Percentiles rank a stretch among this genome's conserved stretches.
Evolutionary conservation across 306 rosid species (phyloP).

Genomic region (Coriaria nepalensis): DNA sequence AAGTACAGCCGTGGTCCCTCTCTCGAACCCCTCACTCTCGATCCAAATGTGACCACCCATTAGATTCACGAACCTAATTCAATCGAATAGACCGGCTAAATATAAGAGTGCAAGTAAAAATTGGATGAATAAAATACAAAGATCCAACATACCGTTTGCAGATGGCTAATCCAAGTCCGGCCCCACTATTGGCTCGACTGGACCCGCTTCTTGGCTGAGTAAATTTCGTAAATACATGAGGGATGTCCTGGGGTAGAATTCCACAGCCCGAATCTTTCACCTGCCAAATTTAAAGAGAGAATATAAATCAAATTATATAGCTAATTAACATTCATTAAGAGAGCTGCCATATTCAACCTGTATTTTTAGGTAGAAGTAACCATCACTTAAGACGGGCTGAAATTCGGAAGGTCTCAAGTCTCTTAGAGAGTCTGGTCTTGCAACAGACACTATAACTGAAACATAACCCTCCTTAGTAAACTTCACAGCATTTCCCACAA

Average conservation of each 20-base stretch:
- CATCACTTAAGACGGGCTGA: constrained; percentile 48
- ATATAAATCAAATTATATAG: not conserved
- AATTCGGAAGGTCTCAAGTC: constrained; percentile 72
- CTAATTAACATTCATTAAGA: too few species aligned
- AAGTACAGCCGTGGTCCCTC: constrained; percentile 55
- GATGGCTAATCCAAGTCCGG: constrained; percentile 90
- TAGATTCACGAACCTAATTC: constrained; percentile 71
- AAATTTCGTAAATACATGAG: constrained; percentile 62
- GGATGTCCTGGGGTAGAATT: constrained; percentile 59
- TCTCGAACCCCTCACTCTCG: constrained; percentile 72
- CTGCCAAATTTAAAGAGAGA: constrained; percentile 28
- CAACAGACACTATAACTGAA: constrained; percentile 60
- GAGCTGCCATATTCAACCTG: constrained; percentile 30
- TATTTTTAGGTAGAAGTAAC: constrained; percentile 55
- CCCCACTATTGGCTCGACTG: constrained; percentile 32
- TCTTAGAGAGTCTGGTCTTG: constrained; percentile 59
- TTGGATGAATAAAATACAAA: not conserved
- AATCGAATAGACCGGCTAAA: constrained; percentile 4
- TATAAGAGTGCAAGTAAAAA: not conserved
- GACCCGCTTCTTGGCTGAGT: constrained; percentile 47
- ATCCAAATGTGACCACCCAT: constrained; percentile 96
- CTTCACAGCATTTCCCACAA: constrained; percentile 82
- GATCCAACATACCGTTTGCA: constrained; percentile 48
- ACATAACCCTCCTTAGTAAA: constrained; percentile 76
- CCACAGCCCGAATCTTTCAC: constrained; percentile 92